Percentiles rank a stretch among this genome's conserved stretches.
Evolutionary conservation across 768 basidiomycete genomes (phyloP).

Genomic region (Trametes cingulata): DNA sequence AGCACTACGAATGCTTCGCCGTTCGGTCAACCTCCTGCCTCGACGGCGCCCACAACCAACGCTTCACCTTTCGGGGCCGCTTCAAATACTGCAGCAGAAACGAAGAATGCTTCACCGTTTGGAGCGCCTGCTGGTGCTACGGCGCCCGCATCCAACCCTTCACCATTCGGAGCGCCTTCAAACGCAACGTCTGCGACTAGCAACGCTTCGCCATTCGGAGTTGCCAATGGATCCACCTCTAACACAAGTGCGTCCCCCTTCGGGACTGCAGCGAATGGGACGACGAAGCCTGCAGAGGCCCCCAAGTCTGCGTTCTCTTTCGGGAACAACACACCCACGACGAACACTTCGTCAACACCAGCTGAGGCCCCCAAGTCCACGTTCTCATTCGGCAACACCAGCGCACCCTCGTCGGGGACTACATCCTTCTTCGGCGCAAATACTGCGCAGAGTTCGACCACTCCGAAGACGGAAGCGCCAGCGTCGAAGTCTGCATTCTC

Average conservation of each 20-base stretch:
- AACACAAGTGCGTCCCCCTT: too few species aligned
- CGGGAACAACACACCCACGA: conserved; percentile 4
- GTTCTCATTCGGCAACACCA: conserved; percentile 13
- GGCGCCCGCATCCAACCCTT: neutral
- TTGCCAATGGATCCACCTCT: too few species aligned
- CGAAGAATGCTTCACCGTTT: conserved; percentile 3
- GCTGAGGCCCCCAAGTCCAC: conserved; percentile 15
- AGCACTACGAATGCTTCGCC: neutral
- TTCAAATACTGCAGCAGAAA: neutral
- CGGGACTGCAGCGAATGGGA: too few species aligned
- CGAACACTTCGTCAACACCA: conserved; percentile 1
- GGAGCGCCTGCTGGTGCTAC: neutral
- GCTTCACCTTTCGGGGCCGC: neutral
- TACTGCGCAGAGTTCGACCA: neutral
- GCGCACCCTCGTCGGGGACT: neutral
- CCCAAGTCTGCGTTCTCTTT: conserved; percentile 20
- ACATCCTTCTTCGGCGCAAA: neutral
- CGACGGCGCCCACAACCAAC: neutral
- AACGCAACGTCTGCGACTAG: neutral
- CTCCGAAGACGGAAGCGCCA: neutral
- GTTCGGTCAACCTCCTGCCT: neutral
- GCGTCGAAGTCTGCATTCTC: neutral
- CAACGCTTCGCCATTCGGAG: conserved; percentile 7
- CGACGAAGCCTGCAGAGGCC: conserved; percentile 16
- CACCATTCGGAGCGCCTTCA: conserved; percentile 4